Evolutionary conservation across 1,139 yeast genomes (phyloP).

Genomic region (Debaryomycetaceae sp.): DNA sequence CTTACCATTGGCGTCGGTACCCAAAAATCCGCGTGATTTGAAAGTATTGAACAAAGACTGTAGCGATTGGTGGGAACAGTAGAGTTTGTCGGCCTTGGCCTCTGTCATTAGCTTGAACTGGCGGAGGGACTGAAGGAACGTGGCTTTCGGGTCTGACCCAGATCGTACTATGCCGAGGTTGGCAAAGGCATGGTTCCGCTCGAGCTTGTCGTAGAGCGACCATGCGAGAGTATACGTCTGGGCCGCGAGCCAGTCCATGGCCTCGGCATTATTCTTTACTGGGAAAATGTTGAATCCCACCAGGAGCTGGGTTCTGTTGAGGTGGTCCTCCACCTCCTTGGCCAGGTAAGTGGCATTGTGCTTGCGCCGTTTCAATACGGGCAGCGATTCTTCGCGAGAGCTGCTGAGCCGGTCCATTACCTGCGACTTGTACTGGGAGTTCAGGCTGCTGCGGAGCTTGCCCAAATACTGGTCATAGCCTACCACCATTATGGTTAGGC

Average conservation of each 20-base stretch:
- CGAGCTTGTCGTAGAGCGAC: slow-evolving; percentile 43
- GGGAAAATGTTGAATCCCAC: slow-evolving; percentile 36
- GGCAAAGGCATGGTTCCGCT: slow-evolving; percentile 42
- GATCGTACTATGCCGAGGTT: slow-evolving; percentile 46
- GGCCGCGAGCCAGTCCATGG: slow-evolving; percentile 42
- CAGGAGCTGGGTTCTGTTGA: slow-evolving; percentile 19
- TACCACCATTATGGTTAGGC: slow-evolving; percentile 35
- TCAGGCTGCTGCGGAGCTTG: slow-evolving; percentile 33
- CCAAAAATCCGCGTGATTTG: slow-evolving; percentile 14
- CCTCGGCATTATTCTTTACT: slow-evolving; percentile 35
- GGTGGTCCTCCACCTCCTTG: slow-evolving; percentile 23
- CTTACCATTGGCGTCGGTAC: slow-evolving; percentile 24
- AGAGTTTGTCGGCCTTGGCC: slow-evolving; percentile 25
- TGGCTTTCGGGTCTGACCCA: slow-evolving; percentile 36
- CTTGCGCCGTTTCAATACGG: slow-evolving; percentile 1
- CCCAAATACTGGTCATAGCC: slow-evolving; percentile 36
- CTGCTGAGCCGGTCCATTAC: slow-evolving; percentile 17
- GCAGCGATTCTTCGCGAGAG: neutral
- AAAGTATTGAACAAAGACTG: slow-evolving; percentile 23
- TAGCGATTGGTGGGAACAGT: slow-evolving; percentile 26
- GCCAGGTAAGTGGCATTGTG: slow-evolving; percentile 6
- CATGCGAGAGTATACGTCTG: slow-evolving; percentile 46
- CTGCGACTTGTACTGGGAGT: slow-evolving; percentile 31
- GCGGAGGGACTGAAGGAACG: slow-evolving; percentile 37
- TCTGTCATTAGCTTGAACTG: slow-evolving; percentile 50